phyloP scores from a whole-genome alignment of 768 basidiomycete genomes.

The Russula compacta region DNA sequence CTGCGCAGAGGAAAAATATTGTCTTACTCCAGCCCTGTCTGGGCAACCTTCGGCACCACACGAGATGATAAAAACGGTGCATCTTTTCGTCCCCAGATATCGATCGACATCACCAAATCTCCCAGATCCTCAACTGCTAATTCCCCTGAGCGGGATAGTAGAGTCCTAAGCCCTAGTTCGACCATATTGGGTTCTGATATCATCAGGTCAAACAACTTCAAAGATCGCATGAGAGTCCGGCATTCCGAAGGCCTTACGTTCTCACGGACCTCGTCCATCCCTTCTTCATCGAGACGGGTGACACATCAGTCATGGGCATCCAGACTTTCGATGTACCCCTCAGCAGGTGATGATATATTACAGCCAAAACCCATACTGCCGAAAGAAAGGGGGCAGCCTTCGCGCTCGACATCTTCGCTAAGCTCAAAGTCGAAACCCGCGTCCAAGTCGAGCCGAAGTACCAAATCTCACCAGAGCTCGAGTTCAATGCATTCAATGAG shows the following conservation, averaged over 20 bases:
- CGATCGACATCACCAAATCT: neutral
- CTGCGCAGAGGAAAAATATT: constrained; percentile 1
- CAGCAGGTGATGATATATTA: neutral
- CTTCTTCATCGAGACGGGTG: neutral
- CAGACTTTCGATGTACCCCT: neutral
- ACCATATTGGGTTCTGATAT: constrained; percentile 27
- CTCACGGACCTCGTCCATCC: neutral
- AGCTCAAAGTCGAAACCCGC: neutral
- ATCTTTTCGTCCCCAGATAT: neutral
- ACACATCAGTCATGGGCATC: constrained; percentile 4
- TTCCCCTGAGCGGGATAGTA: neutral
- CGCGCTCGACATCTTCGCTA: neutral
- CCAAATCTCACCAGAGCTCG: constrained; percentile 4
- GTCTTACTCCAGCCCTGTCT: constrained; percentile 12
- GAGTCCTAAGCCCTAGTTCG: constrained; percentile 8
- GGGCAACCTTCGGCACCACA: constrained; percentile 3
- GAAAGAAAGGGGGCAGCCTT: neutral
- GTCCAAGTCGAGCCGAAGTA: constrained; percentile 5
- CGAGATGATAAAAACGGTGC: neutral
- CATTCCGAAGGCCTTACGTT: neutral
- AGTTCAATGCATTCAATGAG: constrained; percentile 4
- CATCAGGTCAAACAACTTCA: constrained; percentile 16
- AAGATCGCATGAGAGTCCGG: constrained; percentile 10
- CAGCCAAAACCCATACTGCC: neutral
- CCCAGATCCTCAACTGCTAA: neutral